Evolutionary conservation across 495 filamentous ascomycete genomes (phyloP), one percentile per base, ranked within the genome.

Genomic region (Aspergillus campestris): DNA sequence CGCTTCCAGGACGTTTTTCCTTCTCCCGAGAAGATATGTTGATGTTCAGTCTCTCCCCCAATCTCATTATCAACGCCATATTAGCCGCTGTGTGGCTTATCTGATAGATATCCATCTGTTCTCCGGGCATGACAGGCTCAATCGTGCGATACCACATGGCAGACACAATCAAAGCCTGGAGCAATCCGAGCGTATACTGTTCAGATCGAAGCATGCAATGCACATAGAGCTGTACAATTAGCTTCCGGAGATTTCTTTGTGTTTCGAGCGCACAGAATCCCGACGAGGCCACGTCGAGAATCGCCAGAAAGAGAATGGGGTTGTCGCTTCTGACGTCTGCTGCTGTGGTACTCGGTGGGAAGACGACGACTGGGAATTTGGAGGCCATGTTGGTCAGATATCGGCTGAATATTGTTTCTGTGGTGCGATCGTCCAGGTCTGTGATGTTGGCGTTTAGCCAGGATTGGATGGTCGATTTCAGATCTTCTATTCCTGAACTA

Each of bases 31-130:
- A n/a, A n/a, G n/a, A n/a, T n/a, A 30, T 8, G 4, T 42, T 42
- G 5, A 14, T 30, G 29, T 12, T 42, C 8, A 42, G 39, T 13
- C 39, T 42, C 9, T 42, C 77, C 62, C 81, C 82, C 4, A 89
- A 71, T 0, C 84, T 84, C 27, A 91, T 72, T 60, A 89, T 86
- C 34, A 89, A 73, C 11, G 82, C 82, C 85, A 89, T 88, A 42
- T 84, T 74, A 29, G 83, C 83, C 5, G 84, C 83, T 35, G 87
- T 75, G 53, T 89, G 82, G 28, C 87, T 79, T 34, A 88, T 73
- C 64, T 87, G 84, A 62, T 89, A 89, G 59, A 87, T 89, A 53
- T 88, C 87, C 52, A 88, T 72, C 61, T 89, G 82, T 49, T 89
- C 84, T 27, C 39, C 39, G 6, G 39, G 39, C 9, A 31, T 9